A percentile compares a stretch with the other conserved stretches of the same genome.
Conservation (phyloP, 2,329 filamentous ascomycete species). For the Teratosphaeria pseudoeucalypti region DNA sequence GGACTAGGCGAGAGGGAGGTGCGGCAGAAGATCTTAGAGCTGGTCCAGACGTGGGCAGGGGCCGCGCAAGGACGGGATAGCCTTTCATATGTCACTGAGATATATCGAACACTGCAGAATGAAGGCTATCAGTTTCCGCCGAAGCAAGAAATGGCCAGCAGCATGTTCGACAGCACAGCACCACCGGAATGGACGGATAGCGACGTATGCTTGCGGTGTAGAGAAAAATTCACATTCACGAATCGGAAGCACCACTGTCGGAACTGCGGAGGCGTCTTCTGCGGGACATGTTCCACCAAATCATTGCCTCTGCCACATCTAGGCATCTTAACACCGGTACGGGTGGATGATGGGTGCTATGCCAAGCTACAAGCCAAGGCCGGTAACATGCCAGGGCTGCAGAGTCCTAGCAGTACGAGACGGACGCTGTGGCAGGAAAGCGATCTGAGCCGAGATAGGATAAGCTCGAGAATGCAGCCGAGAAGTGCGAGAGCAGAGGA, state of each 20-base stretch:
- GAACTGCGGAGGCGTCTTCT: slow-evolving; percentile 96
- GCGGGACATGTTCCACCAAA: slow-evolving; percentile 88
- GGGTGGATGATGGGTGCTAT: slow-evolving; percentile 94
- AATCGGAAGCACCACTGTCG: slow-evolving; percentile 97
- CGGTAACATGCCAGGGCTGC: slow-evolving; percentile 8
- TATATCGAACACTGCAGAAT: slow-evolving; percentile 69
- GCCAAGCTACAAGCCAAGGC: slow-evolving; percentile 70
- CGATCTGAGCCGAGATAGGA: slow-evolving; percentile 3
- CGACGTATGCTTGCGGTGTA: slow-evolving; percentile 96
- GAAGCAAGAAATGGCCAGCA: slow-evolving; percentile 75
- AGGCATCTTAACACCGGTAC: slow-evolving; percentile 80
- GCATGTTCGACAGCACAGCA: slow-evolving; percentile 96
- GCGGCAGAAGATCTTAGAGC: slow-evolving; percentile 77
- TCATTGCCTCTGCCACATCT: slow-evolving; percentile 79
- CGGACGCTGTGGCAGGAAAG: slow-evolving; percentile 53
- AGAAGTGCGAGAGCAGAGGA: slow-evolving; percentile 62
- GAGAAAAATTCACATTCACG: slow-evolving; percentile 90
- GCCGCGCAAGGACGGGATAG: slow-evolving; percentile 79
- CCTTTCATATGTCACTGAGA: slow-evolving; percentile 75
- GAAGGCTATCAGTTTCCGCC: slow-evolving; percentile 89
- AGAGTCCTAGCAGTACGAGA: slow-evolving; percentile 16
- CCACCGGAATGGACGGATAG: slow-evolving; percentile 97
- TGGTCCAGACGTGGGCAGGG: slow-evolving; percentile 87
- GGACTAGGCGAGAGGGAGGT: slow-evolving; percentile 59
- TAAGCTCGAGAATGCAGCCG: slow-evolving; percentile 61